Evolutionary conservation across 2,329 filamentous ascomycete species (phyloP), one percentile per base, ranked within the genome.

Genomic region (Nemania sp.): DNA sequence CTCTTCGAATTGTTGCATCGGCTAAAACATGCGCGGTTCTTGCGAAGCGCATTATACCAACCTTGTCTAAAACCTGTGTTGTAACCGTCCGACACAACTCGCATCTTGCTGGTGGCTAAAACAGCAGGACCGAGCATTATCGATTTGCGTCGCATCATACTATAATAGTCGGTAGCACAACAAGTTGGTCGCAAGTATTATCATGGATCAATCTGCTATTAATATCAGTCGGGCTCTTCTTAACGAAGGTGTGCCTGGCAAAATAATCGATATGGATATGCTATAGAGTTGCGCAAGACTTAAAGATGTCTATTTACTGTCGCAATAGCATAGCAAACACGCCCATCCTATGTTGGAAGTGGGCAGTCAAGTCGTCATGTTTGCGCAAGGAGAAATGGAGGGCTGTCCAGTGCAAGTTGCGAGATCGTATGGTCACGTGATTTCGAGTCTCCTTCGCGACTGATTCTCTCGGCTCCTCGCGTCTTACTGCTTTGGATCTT

Each of bases 391-490:
- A 15, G 24, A 28, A 51, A 54, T 36, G 3, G 20, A 19, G n/a
- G 41, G 14, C 5, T 9, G 31, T 28, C 8, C 47, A 39, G 9
- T 11, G 6, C 23, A 40, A 49, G 34, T 11, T 14, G 28, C 23
- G 19, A 22, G n/a, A 45, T 53, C n/a, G 4, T 26, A 15, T 15
- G 28, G 34, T 66, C 65, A 67, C 64, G 64, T 67, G 65, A 20
- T 56, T 55, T 62, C 63, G 65, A 52, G 65, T 61, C 31, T 11
- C 17, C 43, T 57, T 66, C 65, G 65, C 51, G 65, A 64, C 50
- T 24, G 26, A 14, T 19, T 47, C 34, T 33, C 11, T 33, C 47
- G 24, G 53, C 40, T 19, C 17, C 43, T 39, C 65, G 64, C 60
- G 65, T 48, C 19, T 9, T 11, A 14, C 34, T 28, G 26, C n/a